Conservation (phyloP, 352 stramenopile genomes). For the Globisporangium orthogonon region DNA sequence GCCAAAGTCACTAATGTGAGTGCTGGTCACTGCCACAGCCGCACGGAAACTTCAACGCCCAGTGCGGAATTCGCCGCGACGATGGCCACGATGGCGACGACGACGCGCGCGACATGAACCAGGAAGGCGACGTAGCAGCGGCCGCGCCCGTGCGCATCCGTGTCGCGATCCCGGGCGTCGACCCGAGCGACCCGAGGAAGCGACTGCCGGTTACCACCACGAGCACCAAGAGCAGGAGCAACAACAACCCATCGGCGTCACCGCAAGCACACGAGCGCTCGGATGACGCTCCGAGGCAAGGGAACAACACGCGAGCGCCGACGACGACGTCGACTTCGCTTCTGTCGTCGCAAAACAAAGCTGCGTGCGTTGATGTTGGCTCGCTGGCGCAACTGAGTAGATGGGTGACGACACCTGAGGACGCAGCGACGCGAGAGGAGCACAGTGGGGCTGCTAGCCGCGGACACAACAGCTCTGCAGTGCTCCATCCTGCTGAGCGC, state of each 20-base stretch:
- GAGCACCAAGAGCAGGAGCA: too few species aligned
- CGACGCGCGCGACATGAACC: not conserved
- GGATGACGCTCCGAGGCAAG: too few species aligned
- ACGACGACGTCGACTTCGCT: too few species aligned
- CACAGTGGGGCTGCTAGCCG: not conserved
- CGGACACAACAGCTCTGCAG: not conserved
- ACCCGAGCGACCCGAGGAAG: constrained; percentile 8
- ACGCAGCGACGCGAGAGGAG: not conserved
- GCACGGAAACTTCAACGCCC: not conserved
- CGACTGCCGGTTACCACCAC: not conserved
- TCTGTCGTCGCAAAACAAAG: not conserved
- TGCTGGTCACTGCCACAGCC: not conserved
- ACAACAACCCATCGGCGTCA: too few species aligned
- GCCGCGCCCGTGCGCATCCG: constrained; percentile 26
- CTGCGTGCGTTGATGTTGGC: not conserved
- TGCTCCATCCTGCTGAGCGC: not conserved
- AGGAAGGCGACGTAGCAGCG: constrained; percentile 4
- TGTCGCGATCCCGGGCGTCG: constrained; percentile 28
- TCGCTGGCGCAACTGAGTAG: not conserved
- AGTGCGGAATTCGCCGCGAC: not conserved
- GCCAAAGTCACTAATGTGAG: not conserved
- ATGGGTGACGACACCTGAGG: not conserved
- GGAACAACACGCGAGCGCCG: too few species aligned
- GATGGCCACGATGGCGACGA: too few species aligned
- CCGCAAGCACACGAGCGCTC: too few species aligned